Evolutionary conservation across 129 eudicot genomes (phyloP), one percentile per base, ranked within the genome.

Genomic region (Deinandra increscens): DNA sequence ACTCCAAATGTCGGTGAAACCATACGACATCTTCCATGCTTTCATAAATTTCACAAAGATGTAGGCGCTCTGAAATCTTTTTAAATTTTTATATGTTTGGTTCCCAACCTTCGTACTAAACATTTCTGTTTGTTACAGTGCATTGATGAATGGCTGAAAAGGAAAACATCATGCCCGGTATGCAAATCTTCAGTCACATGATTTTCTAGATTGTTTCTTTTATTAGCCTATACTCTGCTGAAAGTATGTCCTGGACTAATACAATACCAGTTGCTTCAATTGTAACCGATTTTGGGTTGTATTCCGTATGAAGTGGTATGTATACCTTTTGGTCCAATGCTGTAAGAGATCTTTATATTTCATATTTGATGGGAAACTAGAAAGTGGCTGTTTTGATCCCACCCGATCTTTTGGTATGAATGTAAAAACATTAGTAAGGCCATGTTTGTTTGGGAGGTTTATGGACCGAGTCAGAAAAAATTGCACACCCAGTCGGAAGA

Each of bases 11-110:
- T 83, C 4, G 99, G 99, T 41, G 95, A 94, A 66, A 83, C 86
- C 31, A 85, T 94, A 67, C 90, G 99, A 60, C 99, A 94, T 76
- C 95, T 94, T 73, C 99, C 99, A 45, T 94, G 99, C 79, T 65
- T 94, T 43, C 99, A 94, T 77, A 84, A 80, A 73, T 94, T 94
- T 84, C 99, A 94, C 84, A 94, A 94, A 86, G 97, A 94, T 74
- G 99, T 94, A 80, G 34, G 81, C 65, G 15, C 51, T 67, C 13
- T 49, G 34, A 8, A 17, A 54, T 33, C 51, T n/a, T 53, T 23
- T 0, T 43, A 9, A 46, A 14, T 59, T 34, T 76, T 29, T 5
- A 26, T 8, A n/a, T n/a, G n/a, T 15, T 60, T 68, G 39, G 7
- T 74, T 48, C 59, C 67, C 4, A 14, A 19, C 37, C 10, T 23